Evolutionary conservation across 768 basidiomycete species (phyloP).

Genomic region (Lyophyllum atratum): DNA sequence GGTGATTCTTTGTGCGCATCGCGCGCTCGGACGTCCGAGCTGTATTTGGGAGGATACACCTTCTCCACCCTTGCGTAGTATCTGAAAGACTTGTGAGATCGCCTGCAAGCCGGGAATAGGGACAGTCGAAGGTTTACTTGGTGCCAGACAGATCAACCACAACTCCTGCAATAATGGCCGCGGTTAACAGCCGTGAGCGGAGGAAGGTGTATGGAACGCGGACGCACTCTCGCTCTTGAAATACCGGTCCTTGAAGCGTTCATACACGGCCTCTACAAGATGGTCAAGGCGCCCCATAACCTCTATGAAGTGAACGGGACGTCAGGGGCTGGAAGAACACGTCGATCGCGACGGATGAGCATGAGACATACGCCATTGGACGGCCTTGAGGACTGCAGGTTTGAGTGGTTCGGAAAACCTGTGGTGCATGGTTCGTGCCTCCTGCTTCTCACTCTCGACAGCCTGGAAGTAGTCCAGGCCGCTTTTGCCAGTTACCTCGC

Average conservation of each 20-base stretch:
- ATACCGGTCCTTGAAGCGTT: slow-evolving; percentile 96
- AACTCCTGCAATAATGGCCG: slow-evolving; percentile 53
- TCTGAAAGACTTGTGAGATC: slow-evolving; percentile 39
- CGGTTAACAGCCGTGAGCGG: slow-evolving; percentile 15
- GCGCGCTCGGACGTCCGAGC: slow-evolving; percentile 44
- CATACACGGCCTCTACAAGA: slow-evolving; percentile 91
- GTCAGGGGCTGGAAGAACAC: slow-evolving; percentile 15
- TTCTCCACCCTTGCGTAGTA: slow-evolving; percentile 82
- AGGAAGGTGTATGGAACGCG: neutral
- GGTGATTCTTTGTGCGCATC: slow-evolving; percentile 52
- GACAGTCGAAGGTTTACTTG: slow-evolving; percentile 54
- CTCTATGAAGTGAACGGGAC: slow-evolving; percentile 54
- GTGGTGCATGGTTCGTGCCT: slow-evolving; percentile 86
- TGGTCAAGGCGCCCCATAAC: slow-evolving; percentile 96
- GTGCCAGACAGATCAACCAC: slow-evolving; percentile 86
- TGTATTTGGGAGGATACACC: slow-evolving; percentile 70
- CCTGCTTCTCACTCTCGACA: slow-evolving; percentile 86
- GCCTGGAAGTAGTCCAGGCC: slow-evolving; percentile 95
- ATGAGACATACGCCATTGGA: slow-evolving; percentile 90
- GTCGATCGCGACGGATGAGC: slow-evolving; percentile 19
- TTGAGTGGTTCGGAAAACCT: slow-evolving; percentile 94
- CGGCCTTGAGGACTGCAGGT: slow-evolving; percentile 84
- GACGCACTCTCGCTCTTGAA: slow-evolving; percentile 87
- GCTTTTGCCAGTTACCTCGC: slow-evolving; percentile 95
- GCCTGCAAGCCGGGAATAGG: slow-evolving; percentile 1